Percentiles rank a stretch among this genome's conserved stretches.
Evolutionary conservation across 306 rosid genomes (phyloP).

Genomic region (Vachellia pachyceras): DNA sequence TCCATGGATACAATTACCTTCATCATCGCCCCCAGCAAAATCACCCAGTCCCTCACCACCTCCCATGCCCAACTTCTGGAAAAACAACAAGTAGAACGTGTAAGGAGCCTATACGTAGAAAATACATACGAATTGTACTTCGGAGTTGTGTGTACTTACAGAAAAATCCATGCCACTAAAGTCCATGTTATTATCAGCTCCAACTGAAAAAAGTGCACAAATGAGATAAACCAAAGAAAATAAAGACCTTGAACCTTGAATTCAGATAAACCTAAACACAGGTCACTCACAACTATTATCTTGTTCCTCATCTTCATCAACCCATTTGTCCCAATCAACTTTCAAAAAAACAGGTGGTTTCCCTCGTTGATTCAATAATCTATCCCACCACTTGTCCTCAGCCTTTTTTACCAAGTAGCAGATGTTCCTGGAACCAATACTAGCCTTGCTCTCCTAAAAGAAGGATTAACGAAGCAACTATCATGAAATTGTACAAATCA

Average conservation of each 20-base stretch:
- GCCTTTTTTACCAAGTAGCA: slow-evolving; percentile 59
- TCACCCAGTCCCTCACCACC: slow-evolving; percentile 41
- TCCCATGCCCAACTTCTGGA: slow-evolving; percentile 52
- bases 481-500: slow-evolving; percentile 7
- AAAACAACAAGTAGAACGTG: background rate
- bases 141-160: slow-evolving; percentile 44
- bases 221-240: slow-evolving; percentile 35
- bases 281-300: slow-evolving; percentile 46
- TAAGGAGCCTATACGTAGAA: background rate
- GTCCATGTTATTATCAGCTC: slow-evolving; percentile 50
- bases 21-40: slow-evolving; percentile 21
- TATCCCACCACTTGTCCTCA: slow-evolving; percentile 72
- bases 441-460: slow-evolving; percentile 66
- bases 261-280: slow-evolving; percentile 29
- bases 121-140: slow-evolving; percentile 2
- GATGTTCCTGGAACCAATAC: slow-evolving; percentile 61
- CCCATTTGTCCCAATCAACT: slow-evolving; percentile 90
- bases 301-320: slow-evolving; percentile 77
- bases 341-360: slow-evolving; percentile 65
- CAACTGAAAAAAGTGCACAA: slow-evolving; percentile 47
- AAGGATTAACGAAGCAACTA: slow-evolving; percentile 10
- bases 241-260: background rate
- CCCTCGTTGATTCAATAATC: slow-evolving; percentile 66
- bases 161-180: slow-evolving; percentile 58
- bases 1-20: slow-evolving; percentile 37